A percentile compares a stretch with the other conserved stretches of the same genome.
phyloP scores from a whole-genome alignment of 1,139 yeast genomes.

The Hanseniaspora gamundiae region DNA sequence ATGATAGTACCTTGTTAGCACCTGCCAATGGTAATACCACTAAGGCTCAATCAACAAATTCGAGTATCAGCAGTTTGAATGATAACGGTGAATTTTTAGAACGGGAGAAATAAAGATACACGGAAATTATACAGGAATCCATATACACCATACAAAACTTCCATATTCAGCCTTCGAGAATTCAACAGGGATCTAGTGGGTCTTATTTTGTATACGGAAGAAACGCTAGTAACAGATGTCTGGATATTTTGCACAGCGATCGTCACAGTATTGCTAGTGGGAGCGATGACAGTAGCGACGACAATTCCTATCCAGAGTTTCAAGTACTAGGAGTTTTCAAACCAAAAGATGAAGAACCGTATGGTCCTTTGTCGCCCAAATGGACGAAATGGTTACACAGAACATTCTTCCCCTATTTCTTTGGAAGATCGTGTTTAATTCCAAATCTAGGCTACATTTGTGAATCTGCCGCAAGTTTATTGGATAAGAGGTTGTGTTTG shows the following conservation, averaged over 20 bases:
- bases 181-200: slow-evolving; percentile 59
- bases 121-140: slow-evolving; percentile 29
- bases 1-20: too few species aligned
- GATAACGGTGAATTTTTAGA: not conserved
- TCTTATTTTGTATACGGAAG: slow-evolving; percentile 46
- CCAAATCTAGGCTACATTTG: slow-evolving; percentile 65
- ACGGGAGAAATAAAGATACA: slow-evolving; percentile 21
- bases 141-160: slow-evolving; percentile 31
- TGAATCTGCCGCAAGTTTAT: slow-evolving; percentile 58
- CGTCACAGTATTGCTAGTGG: not conserved
- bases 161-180: slow-evolving; percentile 38
- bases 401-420: slow-evolving; percentile 64
- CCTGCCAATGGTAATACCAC: too few species aligned
- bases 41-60: too few species aligned
- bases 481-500: slow-evolving; percentile 49
- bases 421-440: slow-evolving; percentile 61
- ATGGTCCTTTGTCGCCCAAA: slow-evolving; percentile 67
- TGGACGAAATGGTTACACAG: slow-evolving; percentile 76
- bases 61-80: too few species aligned
- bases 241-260: not conserved
- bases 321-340: slow-evolving; percentile 50
- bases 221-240: not conserved
- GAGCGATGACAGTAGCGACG: not conserved
- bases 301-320: slow-evolving; percentile 12
- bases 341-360: slow-evolving; percentile 75